Conservation (phyloP, 1,139 yeast genomes). For the Candida labiduridarum region DNA sequence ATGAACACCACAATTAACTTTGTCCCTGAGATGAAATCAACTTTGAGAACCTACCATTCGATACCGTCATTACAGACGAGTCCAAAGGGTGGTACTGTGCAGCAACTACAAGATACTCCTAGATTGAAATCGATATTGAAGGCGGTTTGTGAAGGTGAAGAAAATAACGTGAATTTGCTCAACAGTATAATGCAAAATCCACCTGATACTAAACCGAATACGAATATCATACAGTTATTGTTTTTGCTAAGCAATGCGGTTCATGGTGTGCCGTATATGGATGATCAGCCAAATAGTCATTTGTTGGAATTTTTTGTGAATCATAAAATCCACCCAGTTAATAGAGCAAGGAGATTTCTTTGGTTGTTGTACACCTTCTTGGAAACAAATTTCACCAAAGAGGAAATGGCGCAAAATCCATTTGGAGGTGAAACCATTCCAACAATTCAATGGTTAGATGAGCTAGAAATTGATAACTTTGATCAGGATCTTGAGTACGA, state of each 20-base stretch:
- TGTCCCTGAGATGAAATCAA: conserved; percentile 96
- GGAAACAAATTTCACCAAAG: conserved; percentile 66
- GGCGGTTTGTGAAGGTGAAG: conserved; percentile 63
- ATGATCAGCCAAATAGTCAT: conserved; percentile 23
- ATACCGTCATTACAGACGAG: conserved; percentile 86
- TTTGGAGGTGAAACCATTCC: conserved; percentile 62
- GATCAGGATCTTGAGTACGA: conserved; percentile 77
- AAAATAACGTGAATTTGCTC: conserved; percentile 41
- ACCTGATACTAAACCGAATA: conserved; percentile 45
- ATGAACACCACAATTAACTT: conserved; percentile 95
- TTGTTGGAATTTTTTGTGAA: conserved; percentile 71
- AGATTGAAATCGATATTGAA: conserved; percentile 85
- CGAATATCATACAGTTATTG: conserved; percentile 67
- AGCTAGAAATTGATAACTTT: conserved; percentile 43
- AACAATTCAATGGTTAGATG: conserved; percentile 40
- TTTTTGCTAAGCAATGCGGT: conserved; percentile 73
- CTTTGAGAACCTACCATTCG: conserved; percentile 87
- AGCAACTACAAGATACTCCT: conserved; percentile 93
- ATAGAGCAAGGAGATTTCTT: conserved; percentile 71
- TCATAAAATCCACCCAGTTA: conserved; percentile 52
- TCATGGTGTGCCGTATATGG: conserved; percentile 22
- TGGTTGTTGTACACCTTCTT: conserved; percentile 84
- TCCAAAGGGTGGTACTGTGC: conserved; percentile 52
- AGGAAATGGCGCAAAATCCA: conserved; percentile 60
- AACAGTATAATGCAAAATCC: conserved; percentile 47